Conservation (phyloP, 225 moss, liverwort and hornwort genomes). For the Bryoerythrophyllum caledonicum region DNA sequence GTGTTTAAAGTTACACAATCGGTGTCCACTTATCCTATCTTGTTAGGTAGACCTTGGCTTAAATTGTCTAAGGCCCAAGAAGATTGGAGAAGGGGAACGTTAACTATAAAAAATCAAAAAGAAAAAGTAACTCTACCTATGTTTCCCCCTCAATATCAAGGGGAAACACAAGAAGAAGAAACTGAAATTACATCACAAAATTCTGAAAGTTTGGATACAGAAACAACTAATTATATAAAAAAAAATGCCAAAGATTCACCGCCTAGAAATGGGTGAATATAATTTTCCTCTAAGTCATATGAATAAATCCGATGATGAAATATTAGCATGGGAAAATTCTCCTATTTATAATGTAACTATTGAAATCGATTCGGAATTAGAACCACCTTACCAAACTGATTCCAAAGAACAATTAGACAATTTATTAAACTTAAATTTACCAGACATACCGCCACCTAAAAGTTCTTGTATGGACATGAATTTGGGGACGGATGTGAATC, state of each 20-base stretch:
- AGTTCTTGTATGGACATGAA: not conserved
- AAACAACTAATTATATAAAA: not conserved
- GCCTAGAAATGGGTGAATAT: not conserved
- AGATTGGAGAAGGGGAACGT: not conserved
- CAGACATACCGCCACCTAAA: not conserved
- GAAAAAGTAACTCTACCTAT: not conserved
- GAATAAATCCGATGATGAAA: not conserved
- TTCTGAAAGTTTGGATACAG: not conserved
- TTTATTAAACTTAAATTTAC: not conserved
- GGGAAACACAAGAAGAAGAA: too few species aligned
- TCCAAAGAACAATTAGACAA: not conserved
- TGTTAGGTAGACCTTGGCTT: not conserved
- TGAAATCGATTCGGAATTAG: not conserved
- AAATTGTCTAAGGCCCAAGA: not conserved
- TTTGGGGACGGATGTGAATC: not conserved
- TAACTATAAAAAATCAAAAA: not conserved
- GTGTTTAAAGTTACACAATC: not conserved
- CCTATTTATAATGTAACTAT: not conserved
- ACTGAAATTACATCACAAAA: not conserved
- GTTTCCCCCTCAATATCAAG: not conserved
- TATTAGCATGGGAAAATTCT: not conserved
- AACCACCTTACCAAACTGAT: not conserved
- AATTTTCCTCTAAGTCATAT: not conserved
- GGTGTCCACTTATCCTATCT: not conserved
- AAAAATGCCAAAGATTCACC: not conserved